Evolutionary conservation across 495 filamentous ascomycete genomes (phyloP).

Genomic region (Lepraria neglecta): DNA sequence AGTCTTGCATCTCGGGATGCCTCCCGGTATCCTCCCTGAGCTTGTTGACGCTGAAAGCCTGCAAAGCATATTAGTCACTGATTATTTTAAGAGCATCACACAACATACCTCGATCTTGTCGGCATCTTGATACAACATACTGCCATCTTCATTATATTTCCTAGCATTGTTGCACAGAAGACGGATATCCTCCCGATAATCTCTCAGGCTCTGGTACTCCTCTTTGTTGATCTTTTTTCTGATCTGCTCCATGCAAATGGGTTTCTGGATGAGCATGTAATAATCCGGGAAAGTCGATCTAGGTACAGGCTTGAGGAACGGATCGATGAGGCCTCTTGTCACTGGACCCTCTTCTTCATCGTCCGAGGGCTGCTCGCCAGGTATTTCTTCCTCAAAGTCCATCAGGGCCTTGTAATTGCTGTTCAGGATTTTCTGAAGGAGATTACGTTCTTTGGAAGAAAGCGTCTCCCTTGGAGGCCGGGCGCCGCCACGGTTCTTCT

Average conservation of each 20-base stretch:
- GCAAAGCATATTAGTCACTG: slow-evolving; percentile 6
- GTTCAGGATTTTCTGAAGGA: slow-evolving; percentile 68
- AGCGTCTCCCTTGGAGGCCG: slow-evolving; percentile 54
- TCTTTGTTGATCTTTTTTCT: slow-evolving; percentile 88
- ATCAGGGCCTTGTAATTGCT: slow-evolving; percentile 71
- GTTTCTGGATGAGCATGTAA: slow-evolving; percentile 82
- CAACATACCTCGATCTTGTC: slow-evolving; percentile 79
- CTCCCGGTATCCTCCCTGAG: slow-evolving; percentile 62
- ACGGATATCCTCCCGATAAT: slow-evolving; percentile 75
- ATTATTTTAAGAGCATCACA: not conserved
- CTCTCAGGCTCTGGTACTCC: slow-evolving; percentile 73
- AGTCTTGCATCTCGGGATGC: slow-evolving; percentile 67
- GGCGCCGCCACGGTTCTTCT: slow-evolving; percentile 66
- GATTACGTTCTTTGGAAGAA: slow-evolving; percentile 41
- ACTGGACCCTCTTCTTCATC: slow-evolving; percentile 51
- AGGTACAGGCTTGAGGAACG: slow-evolving; percentile 87
- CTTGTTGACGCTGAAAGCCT: slow-evolving; percentile 62
- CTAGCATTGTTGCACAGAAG: slow-evolving; percentile 83
- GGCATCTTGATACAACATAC: slow-evolving; percentile 84
- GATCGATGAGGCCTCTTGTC: slow-evolving; percentile 78
- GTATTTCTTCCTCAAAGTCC: slow-evolving; percentile 59
- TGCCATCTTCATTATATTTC: slow-evolving; percentile 93
- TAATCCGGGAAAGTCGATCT: slow-evolving; percentile 86
- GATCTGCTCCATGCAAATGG: slow-evolving; percentile 91
- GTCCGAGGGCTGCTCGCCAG: slow-evolving; percentile 46